phyloP scores from a whole-genome alignment of 352 stramenopile species.

The Phytophthora colocasiae region DNA sequence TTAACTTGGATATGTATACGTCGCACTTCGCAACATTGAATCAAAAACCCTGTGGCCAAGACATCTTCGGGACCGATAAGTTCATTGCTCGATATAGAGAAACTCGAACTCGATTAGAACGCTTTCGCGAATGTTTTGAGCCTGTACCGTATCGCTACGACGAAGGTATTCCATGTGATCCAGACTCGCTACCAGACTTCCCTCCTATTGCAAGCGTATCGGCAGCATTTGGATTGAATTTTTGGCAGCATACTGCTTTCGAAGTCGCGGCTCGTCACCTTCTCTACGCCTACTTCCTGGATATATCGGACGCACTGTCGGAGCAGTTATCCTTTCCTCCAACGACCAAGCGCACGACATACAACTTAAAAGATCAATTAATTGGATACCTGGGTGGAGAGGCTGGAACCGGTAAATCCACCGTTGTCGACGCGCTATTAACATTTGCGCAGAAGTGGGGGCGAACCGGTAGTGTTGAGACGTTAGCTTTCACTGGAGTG shows the following conservation, averaged over 20 bases:
- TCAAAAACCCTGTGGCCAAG: not conserved
- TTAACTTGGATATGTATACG: too few species aligned
- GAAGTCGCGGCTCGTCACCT: not conserved
- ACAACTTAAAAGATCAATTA: too few species aligned
- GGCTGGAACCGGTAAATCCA: not conserved
- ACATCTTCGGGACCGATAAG: not conserved
- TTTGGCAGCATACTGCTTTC: not conserved
- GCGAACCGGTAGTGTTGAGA: not conserved
- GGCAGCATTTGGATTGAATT: not conserved
- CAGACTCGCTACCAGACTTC: not conserved
- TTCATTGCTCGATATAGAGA: not conserved
- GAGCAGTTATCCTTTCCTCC: too few species aligned
- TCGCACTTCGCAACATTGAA: not conserved
- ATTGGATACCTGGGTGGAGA: too few species aligned
- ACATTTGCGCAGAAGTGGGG: not conserved
- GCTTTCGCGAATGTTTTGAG: not conserved
- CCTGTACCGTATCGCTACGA: not conserved
- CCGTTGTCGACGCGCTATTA: not conserved
- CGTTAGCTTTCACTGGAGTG: not conserved
- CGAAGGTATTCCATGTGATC: not conserved
- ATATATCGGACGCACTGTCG: not conserved
- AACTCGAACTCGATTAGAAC: not conserved
- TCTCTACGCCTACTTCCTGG: not conserved
- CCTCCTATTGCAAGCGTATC: not conserved
- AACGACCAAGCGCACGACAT: too few species aligned